phyloP scores from a whole-genome alignment of 768 basidiomycete genomes.

The Lyophyllum semitale region DNA sequence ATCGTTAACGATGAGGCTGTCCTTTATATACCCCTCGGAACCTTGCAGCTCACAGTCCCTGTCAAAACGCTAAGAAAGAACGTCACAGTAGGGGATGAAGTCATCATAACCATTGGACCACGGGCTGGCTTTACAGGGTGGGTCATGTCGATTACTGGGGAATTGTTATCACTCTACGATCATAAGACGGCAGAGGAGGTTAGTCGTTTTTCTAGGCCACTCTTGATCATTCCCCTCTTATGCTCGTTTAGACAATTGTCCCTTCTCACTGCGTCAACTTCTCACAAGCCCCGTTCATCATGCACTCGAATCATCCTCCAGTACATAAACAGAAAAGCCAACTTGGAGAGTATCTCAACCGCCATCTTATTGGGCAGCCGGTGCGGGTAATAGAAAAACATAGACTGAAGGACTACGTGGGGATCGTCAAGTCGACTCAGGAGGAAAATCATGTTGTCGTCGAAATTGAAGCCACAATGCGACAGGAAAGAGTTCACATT shows the following conservation, averaged over 20 bases:
- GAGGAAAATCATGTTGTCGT: not conserved
- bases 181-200: not conserved
- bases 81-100: not conserved
- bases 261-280: not conserved
- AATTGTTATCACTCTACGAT: not conserved
- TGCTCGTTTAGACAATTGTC: not conserved
- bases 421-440: not conserved
- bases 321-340: not conserved
- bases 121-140: not conserved
- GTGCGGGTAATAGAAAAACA: not conserved
- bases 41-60: not conserved
- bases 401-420: constrained; percentile 1
- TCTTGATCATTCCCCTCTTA: not conserved
- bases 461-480: constrained; percentile 4
- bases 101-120: not conserved
- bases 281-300: not conserved
- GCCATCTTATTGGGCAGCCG: not conserved
- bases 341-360: not conserved
- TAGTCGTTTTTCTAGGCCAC: not conserved
- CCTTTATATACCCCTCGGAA: not conserved
- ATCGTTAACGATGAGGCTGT: not conserved
- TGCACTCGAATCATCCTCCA: not conserved
- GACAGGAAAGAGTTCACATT: not conserved
- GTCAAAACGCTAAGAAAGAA: not conserved
- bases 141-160: not conserved